These are phyloP conservation scores for Golubevia pallescens DNA, from an alignment of 1,284 basidiomycete genomes.

Conservation along the genomic window DNA sequence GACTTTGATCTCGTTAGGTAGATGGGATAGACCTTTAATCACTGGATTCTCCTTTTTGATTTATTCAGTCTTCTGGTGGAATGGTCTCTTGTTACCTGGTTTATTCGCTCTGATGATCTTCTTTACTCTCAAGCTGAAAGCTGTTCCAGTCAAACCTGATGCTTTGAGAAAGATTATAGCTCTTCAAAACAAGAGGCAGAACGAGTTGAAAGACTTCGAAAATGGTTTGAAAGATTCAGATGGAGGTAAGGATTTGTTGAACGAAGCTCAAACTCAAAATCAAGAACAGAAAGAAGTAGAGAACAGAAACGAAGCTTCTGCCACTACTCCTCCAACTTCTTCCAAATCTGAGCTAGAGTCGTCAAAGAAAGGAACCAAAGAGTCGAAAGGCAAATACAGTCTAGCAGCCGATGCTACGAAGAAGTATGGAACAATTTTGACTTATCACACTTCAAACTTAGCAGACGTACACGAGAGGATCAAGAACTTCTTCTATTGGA, in stretches of 20 bases:
- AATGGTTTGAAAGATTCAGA: constrained; percentile 1
- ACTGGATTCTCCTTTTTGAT: constrained; percentile 14
- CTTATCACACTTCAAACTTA: constrained; percentile 18
- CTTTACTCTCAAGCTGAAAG: constrained; percentile 17
- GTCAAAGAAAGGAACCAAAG: no score
- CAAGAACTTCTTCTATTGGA: constrained; percentile 23
- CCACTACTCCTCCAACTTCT: no score
- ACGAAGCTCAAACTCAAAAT: constrained; percentile 3
- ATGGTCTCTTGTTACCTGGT: constrained; percentile 18
- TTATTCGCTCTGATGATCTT: constrained; percentile 13
- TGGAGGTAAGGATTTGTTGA: constrained; percentile 4
- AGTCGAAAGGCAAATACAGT: constrained; percentile 9
- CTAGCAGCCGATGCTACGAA: constrained; percentile 13
- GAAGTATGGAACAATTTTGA: constrained; percentile 13
- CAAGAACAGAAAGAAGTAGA: constrained; percentile 4
- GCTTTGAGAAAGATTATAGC: constrained; percentile 5
- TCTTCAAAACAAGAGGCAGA: constrained; percentile 5
- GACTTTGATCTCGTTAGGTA: constrained; percentile 14
- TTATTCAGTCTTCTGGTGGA: constrained; percentile 26
- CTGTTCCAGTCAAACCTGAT: constrained; percentile 13
- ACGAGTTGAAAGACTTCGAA: constrained; percentile 1
- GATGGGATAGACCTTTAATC: constrained; percentile 22
- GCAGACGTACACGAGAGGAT: constrained; percentile 26
- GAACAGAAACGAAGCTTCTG: not conserved
- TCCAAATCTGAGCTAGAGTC: no score